Conservation (phyloP, 2,329 filamentous ascomycete species). For the Colletotrichum godetiae region DNA sequence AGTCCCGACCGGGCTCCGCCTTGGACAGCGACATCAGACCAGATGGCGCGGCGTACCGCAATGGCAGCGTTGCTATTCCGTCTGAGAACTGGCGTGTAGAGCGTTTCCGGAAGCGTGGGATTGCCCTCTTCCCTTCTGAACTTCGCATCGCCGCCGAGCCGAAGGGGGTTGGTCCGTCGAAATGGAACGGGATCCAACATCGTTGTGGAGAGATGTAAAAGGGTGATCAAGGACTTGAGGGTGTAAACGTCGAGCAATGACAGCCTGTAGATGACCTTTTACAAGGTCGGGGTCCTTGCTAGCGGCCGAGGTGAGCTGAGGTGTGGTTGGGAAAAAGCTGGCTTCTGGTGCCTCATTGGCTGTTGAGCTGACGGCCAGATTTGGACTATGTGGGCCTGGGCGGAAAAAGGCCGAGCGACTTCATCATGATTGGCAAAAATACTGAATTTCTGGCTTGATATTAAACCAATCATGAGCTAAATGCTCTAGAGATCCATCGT, state of each 20-base stretch:
- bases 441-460: constrained; percentile 5
- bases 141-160: constrained; percentile 27
- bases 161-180: constrained; percentile 12
- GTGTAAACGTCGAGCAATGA: constrained; percentile 45
- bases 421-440: constrained; percentile 35
- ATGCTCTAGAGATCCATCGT: not conserved
- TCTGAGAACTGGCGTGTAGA: constrained; percentile 12
- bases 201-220: constrained; percentile 10
- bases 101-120: constrained; percentile 24
- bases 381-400: constrained; percentile 19
- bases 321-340: constrained; percentile 45
- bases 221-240: constrained; percentile 42
- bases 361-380: constrained; percentile 34
- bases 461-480: constrained; percentile 22
- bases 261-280: constrained; percentile 45
- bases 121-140: constrained; percentile 10
- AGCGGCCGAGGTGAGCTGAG: constrained; percentile 47
- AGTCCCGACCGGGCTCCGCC: constrained; percentile 31
- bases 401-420: constrained; percentile 12
- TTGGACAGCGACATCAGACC: constrained; percentile 31
- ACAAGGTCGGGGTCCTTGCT: constrained; percentile 40
- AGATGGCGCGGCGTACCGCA: constrained; percentile 25
- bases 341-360: constrained; percentile 46
- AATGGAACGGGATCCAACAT: constrained; percentile 25
- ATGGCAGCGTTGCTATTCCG: constrained; percentile 8